Evolutionary conservation across 352 stramenopile genomes (phyloP), one percentile per base, ranked within the genome.

Genomic region (Saprolegnia diclina): DNA sequence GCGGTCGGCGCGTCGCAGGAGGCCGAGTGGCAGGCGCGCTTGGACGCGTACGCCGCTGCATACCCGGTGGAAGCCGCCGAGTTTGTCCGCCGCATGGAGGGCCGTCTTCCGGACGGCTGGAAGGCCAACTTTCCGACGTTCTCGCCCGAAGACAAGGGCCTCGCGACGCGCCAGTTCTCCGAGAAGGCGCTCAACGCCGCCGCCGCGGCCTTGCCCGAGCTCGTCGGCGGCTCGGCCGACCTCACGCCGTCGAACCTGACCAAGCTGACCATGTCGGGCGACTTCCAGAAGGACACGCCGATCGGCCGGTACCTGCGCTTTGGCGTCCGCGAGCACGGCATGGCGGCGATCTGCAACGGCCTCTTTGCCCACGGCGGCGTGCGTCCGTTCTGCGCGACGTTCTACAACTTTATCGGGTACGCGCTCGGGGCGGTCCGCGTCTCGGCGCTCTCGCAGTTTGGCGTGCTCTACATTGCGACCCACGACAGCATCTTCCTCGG

Each of bases 381-480:
- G 54, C 91, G 91, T 82, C 97, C 97, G 50, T 99, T 99, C 83
- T 98, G 96, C 80, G 97, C 97, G 53, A 99, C 97, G 44, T 99
- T 99, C 82, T 96, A 99, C 76, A 98, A 98, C 83, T 99, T 99
- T 83, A 97, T 98, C 72, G 96, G 96, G 64, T 99, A 99, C 77
- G 95, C 92, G 21, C 74, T 98, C 46, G 97, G 97, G 67, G 87
- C 92, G 29, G 94, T 99, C 71, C 91, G 97, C 71, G 76, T 99
- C 44, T 95, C 88, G 63, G 96, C 96, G 44, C 82, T 99, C 48
- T 97, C 87, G n/a, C 87, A 83, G 29, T 95, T 98, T 70, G 93
- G 94, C 69, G 86, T 99, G 42, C 85, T 99, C 59, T 99, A 98
- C 82, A 84, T 99, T 40, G 98, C 98, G 72, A 99, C 97, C 29